Percentiles rank a stretch among this genome's conserved stretches.
Conservation (phyloP, 345 rosid species). For the Garcia nutans region DNA sequence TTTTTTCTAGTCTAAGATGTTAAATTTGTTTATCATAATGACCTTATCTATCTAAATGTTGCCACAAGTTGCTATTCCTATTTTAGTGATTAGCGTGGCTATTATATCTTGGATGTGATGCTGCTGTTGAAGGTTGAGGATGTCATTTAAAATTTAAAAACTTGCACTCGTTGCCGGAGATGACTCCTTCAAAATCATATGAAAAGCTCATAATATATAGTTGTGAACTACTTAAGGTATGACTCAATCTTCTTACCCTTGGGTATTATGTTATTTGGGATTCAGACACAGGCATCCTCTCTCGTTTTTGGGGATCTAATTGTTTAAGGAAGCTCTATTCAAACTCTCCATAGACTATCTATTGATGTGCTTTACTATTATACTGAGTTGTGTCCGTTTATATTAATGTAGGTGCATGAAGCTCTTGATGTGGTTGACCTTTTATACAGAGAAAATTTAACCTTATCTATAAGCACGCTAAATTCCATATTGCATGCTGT, state of each 20-base stretch:
- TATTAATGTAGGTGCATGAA: constrained; percentile 55
- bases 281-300: background rate
- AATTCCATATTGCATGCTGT: constrained; percentile 48
- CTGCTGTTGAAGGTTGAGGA: constrained; percentile 55
- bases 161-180: constrained; percentile 54
- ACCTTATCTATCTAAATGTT: background rate
- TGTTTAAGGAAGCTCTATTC: background rate
- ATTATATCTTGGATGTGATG: background rate
- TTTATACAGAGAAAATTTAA: constrained; percentile 56
- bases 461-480: constrained; percentile 45
- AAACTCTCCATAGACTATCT: background rate
- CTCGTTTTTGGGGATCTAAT: background rate
- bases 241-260: constrained; percentile 5
- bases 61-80: background rate
- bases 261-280: background rate
- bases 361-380: background rate
- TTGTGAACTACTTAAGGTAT: constrained; percentile 66
- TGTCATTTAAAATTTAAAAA: constrained; percentile 51
- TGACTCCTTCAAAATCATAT: constrained; percentile 54
- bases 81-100: background rate
- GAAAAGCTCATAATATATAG: constrained; percentile 53
- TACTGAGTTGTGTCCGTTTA: constrained; percentile 19
- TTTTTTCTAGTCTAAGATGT: background rate
- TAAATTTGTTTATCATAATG: background rate
- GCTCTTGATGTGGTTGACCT: constrained; percentile 70